phyloP scores from a whole-genome alignment of 2,329 filamentous ascomycete genomes.

The Aspergillus latus region DNA sequence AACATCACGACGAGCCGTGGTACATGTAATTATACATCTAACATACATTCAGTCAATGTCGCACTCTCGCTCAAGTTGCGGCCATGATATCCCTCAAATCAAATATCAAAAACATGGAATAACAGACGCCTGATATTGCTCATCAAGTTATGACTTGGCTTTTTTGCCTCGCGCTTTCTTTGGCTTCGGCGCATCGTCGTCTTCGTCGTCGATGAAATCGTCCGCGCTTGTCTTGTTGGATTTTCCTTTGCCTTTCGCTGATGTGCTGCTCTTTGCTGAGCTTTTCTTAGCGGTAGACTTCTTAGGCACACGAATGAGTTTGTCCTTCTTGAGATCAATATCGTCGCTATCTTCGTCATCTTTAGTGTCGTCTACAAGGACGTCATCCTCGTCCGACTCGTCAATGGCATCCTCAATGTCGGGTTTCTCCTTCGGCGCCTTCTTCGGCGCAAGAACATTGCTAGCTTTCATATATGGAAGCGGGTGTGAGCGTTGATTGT shows the following conservation, averaged over 20 bases:
- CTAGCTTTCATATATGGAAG: constrained; percentile 95
- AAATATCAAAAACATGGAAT: neutral
- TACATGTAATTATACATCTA: neutral
- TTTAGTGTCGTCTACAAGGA: constrained; percentile 52
- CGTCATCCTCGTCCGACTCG: constrained; percentile 75
- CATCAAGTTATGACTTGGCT: constrained; percentile 24
- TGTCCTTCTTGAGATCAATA: constrained; percentile 86
- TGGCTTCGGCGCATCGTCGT: constrained; percentile 51
- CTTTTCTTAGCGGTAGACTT: constrained; percentile 52
- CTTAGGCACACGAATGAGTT: constrained; percentile 92
- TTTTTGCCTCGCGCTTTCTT: constrained; percentile 49
- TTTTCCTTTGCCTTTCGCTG: constrained; percentile 45
- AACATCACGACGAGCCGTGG: neutral
- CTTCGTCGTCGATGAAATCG: constrained; percentile 30
- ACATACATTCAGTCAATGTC: constrained; percentile 1
- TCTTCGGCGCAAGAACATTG: constrained; percentile 71
- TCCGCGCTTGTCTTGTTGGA: constrained; percentile 45
- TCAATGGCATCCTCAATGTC: constrained; percentile 96
- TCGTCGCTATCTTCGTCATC: constrained; percentile 72
- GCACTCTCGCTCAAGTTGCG: constrained; percentile 4
- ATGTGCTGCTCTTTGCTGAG: constrained; percentile 26
- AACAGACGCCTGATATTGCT: neutral
- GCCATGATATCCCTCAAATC: neutral
- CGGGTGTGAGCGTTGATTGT: constrained; percentile 83
- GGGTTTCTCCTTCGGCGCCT: constrained; percentile 70